phyloP scores from a whole-genome alignment of 208 protist species.

The Wallacemonas rigidus region DNA sequence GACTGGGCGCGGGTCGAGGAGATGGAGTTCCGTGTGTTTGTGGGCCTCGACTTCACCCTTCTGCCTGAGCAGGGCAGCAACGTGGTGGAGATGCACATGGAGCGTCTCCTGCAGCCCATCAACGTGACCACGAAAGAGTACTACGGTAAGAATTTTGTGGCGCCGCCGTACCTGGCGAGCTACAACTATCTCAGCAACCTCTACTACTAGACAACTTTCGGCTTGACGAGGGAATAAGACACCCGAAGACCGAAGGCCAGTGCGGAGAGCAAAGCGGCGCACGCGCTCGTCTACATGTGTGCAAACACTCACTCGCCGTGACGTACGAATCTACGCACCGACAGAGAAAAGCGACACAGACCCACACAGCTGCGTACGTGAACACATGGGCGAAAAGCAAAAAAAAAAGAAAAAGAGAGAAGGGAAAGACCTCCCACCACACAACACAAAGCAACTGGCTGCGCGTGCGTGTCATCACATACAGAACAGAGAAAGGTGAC shows the following conservation, averaged over 20 bases:
- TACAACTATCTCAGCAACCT: conserved; percentile 62
- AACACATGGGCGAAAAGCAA: no score
- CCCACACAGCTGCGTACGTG: no score
- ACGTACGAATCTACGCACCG: no score
- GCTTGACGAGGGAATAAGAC: background rate
- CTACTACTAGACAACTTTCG: conserved; percentile 39
- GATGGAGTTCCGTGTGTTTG: conserved; percentile 80
- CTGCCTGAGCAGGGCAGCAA: conserved; percentile 59
- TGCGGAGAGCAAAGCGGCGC: background rate
- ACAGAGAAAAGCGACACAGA: no score
- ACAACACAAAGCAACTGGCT: no score
- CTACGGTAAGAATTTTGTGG: conserved; percentile 77
- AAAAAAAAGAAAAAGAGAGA: no score
- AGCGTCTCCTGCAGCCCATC: conserved; percentile 77
- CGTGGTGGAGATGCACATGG: conserved; percentile 71
- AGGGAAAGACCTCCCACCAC: no score
- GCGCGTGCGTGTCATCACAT: no score
- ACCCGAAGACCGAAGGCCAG: background rate
- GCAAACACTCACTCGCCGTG: no score
- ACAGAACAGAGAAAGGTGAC: no score
- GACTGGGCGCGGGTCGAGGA: conserved; percentile 70
- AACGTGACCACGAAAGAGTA: conserved; percentile 84
- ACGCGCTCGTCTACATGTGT: background rate
- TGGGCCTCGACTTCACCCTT: conserved; percentile 85
- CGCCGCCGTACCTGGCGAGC: conserved; percentile 46